phyloP scores from a whole-genome alignment of 495 filamentous ascomycete genomes.

The Ascodesmis nigricans region DNA sequence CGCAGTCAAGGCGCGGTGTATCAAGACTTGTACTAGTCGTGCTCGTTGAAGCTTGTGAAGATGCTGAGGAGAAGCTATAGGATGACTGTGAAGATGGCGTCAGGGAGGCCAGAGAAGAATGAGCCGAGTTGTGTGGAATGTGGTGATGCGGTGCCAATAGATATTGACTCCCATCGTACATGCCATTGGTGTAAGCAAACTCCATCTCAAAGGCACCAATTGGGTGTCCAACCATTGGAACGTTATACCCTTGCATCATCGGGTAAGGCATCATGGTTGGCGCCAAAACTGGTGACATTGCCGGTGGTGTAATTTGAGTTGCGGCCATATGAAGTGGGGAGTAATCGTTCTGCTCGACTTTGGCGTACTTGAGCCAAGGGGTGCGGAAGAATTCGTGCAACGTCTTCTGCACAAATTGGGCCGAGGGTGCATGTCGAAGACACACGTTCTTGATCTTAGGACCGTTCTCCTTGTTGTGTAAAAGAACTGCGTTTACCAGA shows the following conservation, averaged over 20 bases:
- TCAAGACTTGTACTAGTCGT: constrained; percentile 18
- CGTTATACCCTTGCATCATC: too few species aligned
- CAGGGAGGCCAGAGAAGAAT: constrained; percentile 4
- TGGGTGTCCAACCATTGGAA: too few species aligned
- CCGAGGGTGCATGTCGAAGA: constrained; percentile 17
- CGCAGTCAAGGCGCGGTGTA: constrained; percentile 18
- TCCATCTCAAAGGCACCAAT: too few species aligned
- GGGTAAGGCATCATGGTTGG: too few species aligned
- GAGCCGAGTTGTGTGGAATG: too few species aligned
- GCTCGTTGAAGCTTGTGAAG: constrained; percentile 16
- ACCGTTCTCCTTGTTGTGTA: constrained; percentile 19
- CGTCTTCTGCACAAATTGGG: constrained; percentile 18
- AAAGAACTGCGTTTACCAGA: constrained; percentile 21
- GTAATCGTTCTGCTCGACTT: constrained; percentile 20
- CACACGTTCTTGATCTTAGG: constrained; percentile 18
- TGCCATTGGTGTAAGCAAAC: too few species aligned
- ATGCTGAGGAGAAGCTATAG: constrained; percentile 19
- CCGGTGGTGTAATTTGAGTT: too few species aligned
- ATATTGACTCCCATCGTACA: too few species aligned
- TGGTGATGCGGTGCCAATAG: too few species aligned
- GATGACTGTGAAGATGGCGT: constrained; percentile 13
- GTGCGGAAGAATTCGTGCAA: constrained; percentile 15
- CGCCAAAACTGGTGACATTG: too few species aligned
- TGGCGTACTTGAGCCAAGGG: constrained; percentile 19
- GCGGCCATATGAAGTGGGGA: too few species aligned